Evolutionary conservation across 2,329 filamentous ascomycete species (phyloP), one percentile per base, ranked within the genome.

Genomic region (Aureobasidium leucospermi): DNA sequence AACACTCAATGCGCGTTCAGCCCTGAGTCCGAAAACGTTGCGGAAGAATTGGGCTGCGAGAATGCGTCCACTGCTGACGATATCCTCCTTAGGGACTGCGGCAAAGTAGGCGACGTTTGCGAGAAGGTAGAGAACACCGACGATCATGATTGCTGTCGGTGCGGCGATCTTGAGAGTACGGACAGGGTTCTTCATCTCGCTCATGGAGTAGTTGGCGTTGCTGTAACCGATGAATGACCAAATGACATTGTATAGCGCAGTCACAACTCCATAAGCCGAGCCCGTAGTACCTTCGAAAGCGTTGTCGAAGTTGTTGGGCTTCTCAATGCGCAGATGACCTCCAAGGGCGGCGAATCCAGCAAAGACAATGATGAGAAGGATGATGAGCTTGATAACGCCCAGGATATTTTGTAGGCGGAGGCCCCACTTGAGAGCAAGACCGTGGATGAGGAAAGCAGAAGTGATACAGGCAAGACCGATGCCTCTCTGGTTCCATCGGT

Each of bases 241-340:
- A 66, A 88, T 85, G 63, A 88, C 85, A 65, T 87, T 88, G 76
- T 87, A 88, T 0, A 89, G 73, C 0, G 86, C 85, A 1, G 83
- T 87, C n/a, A 87, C 84, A 36, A 87, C 78, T 49, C 83, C 84
- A 63, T 88, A 88, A 1, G 83, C 80, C 64, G 80, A 85, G 7
- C 82, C 81, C 0, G 82, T 86, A 5, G 85, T 88, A 8, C 85
- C 85, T 48, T 80, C 78, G 63, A 88, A 89, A 9, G 84, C 81
- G 61, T 85, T 78, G 63, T 73, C 71, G 67, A 88, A 86, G 74
- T 85, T 87, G 67, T 84, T 71, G 6, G 83, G 82, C 67, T 83
- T 82, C 38, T 82, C 79, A 43, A 86, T 77, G 66, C 82, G 82
- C 49, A 84, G 79, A 81, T 0, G 88, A 19, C 55, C 55, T 19